Evolutionary conservation across 257 asterid genomes (phyloP), one percentile per base, ranked within the genome.

Genomic region (Petrea volubilis): DNA sequence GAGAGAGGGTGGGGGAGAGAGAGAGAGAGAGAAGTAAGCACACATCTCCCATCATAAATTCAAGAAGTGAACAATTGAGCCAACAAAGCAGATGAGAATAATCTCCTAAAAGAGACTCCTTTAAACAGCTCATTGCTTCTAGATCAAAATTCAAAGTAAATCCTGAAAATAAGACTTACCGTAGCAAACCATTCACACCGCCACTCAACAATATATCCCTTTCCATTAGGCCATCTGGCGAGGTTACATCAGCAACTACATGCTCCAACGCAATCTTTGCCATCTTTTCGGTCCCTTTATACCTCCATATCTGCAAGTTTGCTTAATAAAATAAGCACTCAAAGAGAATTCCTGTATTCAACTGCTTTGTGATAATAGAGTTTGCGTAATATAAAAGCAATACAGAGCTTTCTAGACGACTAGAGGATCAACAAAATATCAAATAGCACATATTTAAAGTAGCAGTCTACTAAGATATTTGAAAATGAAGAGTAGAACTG

Each of bases 221-320:
- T 59, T 65, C 74, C 43, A 70, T 23, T 47, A 72, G 41, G 65
- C 99, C 99, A 52, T 82, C 71, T 11, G 84, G 83, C 77, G 24
- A 72, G 77, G 64, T 73, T 43, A 90, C 82, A 68, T 82, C 80
- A 75, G 90, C 77, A 56, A 74, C 81, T 13, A 72, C 74, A 55
- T 86, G 92, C 64, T 84, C 90, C 85, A 94, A 56, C 2, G 93
- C 87, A 69, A 73, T 64, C 75, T 83, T 84, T 27, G 85, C 89
- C 69, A 70, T 75, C 74, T 73, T 80, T 75, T 66, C 61, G 18
- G 97, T 91, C 64, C 67, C 79, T 43, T 66, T 47, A 80, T 87
- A 91, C 67, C 84, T 88, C 95, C 90, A 89, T 56, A 90, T 70
- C 98, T 93, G 81, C 72, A 77, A 44, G 25, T 68, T 40, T 12